phyloP scores from a whole-genome alignment of 140 eudicot species.

The Ambrosia hybrid region DNA sequence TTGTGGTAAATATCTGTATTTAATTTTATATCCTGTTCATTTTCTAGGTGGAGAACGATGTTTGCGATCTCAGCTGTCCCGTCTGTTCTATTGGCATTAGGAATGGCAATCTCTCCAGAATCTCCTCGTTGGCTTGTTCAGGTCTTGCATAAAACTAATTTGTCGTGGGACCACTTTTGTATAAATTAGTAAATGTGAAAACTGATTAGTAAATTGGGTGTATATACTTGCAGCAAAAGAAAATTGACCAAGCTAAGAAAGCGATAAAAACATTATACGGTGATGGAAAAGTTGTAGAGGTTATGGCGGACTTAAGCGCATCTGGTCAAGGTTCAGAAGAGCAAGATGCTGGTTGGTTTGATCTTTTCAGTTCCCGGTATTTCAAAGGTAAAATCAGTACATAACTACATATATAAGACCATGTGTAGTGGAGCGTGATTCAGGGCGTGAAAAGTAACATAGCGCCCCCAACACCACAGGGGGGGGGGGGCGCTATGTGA shows the following conservation, averaged over 20 bases:
- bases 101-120: slow-evolving; percentile 97
- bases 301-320: slow-evolving; percentile 75
- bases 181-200: not conserved
- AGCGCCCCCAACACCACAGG: no score
- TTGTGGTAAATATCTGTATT: slow-evolving; percentile 3
- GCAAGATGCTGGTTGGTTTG: slow-evolving; percentile 98
- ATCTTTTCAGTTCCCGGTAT: slow-evolving; percentile 89
- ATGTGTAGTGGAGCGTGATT: no score
- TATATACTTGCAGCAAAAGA: slow-evolving; percentile 68
- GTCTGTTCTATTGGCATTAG: slow-evolving; percentile 80
- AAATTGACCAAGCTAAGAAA: slow-evolving; percentile 62
- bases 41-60: slow-evolving; percentile 96
- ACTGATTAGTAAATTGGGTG: not conserved
- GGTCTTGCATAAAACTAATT: slow-evolving; percentile 42
- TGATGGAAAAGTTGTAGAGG: slow-evolving; percentile 79
- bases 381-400: slow-evolving; percentile 61
- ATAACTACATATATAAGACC: not conserved
- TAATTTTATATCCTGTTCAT: not conserved
- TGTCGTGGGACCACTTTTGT: slow-evolving; percentile 13
- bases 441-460: no score
- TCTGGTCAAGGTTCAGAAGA: slow-evolving; percentile 74
- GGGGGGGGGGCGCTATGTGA: no score
- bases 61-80: slow-evolving; percentile 80
- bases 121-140: slow-evolving; percentile 98
- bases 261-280: slow-evolving; percentile 72